Evolutionary conservation across 495 filamentous ascomycete species (phyloP).

Genomic region (Lepidopterella palustris): DNA sequence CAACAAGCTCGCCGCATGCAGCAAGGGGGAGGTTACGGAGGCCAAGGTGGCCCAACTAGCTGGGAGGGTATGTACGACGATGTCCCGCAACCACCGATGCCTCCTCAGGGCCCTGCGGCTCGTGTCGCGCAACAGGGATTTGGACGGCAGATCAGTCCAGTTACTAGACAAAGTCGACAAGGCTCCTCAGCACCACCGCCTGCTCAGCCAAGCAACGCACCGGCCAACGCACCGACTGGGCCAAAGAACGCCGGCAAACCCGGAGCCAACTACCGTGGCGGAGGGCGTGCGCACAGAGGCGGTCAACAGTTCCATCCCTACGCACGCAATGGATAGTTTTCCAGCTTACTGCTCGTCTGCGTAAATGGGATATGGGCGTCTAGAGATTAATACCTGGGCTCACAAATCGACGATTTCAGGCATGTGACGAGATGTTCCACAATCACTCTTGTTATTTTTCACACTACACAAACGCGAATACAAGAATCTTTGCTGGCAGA

Average conservation of each 20-base stretch:
- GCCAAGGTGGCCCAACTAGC: conserved; percentile 57
- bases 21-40: conserved; percentile 30
- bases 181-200: conserved; percentile 33
- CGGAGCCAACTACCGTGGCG: conserved; percentile 90
- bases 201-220: conserved; percentile 58
- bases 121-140: conserved; percentile 27
- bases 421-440: too few relatives aligned
- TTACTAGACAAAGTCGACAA: conserved; percentile 38
- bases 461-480: too few relatives aligned
- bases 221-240: conserved; percentile 90
- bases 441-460: too few relatives aligned
- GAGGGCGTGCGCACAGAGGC: conserved; percentile 63
- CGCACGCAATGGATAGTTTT: conserved; percentile 33
- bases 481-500: too few relatives aligned
- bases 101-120: conserved; percentile 43
- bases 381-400: too few relatives aligned
- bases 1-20: conserved; percentile 51
- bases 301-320: conserved; percentile 78
- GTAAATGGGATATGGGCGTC: too few relatives aligned
- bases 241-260: conserved; percentile 94
- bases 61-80: conserved; percentile 99
- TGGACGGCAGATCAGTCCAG: conserved; percentile 29
- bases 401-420: too few relatives aligned
- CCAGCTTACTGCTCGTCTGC: background rate
- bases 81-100: conserved; percentile 76